Evolutionary conservation across 371 early-diverging fungal genomes (phyloP).

Genomic region (Mucor mucedo): DNA sequence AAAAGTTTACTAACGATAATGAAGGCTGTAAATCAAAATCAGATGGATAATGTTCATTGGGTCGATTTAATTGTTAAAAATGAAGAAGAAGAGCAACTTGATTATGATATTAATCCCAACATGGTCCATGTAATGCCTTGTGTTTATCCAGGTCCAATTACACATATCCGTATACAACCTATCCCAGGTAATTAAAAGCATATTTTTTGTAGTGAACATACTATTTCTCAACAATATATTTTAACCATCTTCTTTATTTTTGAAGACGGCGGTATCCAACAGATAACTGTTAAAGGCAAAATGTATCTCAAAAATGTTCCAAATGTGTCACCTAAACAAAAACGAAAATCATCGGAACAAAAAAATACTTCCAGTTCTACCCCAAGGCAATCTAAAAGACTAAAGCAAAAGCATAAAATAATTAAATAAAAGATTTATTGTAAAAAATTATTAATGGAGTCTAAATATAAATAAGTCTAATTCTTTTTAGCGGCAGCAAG

Average conservation of each 20-base stretch:
- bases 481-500: background rate
- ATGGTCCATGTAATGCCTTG: slow-evolving; percentile 1
- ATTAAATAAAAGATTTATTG: background rate
- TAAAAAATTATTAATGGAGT: too few relatives aligned
- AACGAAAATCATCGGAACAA: too few relatives aligned
- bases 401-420: background rate
- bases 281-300: slow-evolving; percentile 5
- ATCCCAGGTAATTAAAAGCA: slow-evolving; percentile 3
- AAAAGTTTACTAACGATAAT: background rate
- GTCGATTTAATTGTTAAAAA: background rate
- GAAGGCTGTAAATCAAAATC: background rate
- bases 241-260: background rate
- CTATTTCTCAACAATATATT: background rate
- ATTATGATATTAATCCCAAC: background rate
- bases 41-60: background rate
- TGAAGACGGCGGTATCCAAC: slow-evolving; percentile 11
- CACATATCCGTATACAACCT: slow-evolving; percentile 8
- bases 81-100: background rate
- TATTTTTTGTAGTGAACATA: too few relatives aligned
- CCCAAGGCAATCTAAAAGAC: too few relatives aligned
- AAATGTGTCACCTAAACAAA: too few relatives aligned
- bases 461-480: background rate
- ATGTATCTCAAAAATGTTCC: background rate
- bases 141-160: background rate
- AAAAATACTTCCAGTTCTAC: background rate